Percentiles rank a stretch among this genome's conserved stretches.
phyloP scores from a whole-genome alignment of 129 eudicot genomes.

The Ambrosia artemisiifolia region DNA sequence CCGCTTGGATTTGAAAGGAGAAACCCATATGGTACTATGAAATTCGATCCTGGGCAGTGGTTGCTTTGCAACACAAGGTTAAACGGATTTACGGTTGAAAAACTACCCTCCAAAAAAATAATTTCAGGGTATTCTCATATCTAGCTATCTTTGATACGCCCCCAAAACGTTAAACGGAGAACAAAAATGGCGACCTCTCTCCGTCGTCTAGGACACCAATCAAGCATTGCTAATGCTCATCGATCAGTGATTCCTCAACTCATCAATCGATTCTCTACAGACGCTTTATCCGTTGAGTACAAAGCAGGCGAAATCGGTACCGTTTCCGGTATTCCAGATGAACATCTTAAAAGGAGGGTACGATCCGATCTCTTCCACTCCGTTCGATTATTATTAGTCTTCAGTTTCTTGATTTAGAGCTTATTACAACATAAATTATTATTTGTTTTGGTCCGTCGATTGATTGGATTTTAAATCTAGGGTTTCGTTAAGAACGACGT shows the following conservation, averaged over 20 bases:
- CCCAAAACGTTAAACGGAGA: neutral
- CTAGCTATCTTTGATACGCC: no score
- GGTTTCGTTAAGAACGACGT: constrained; percentile 7
- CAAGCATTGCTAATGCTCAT: constrained; percentile 17
- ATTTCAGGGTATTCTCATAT: no score
- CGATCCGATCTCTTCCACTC: constrained; percentile 1
- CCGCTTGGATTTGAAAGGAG: no score
- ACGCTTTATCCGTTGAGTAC: constrained; percentile 48
- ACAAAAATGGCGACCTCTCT: constrained; percentile 62
- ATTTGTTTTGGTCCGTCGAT: neutral
- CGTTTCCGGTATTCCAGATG: constrained; percentile 76
- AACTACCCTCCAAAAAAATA: no score
- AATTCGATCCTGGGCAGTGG: no score
- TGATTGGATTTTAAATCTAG: constrained; percentile 13
- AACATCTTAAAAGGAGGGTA: constrained; percentile 66
- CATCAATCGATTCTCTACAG: constrained; percentile 46
- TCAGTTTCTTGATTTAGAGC: neutral
- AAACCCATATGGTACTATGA: no score
- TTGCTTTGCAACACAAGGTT: no score
- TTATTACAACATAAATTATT: neutral
- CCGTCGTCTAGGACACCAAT: constrained; percentile 38
- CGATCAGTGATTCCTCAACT: constrained; percentile 33
- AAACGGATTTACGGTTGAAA: no score
- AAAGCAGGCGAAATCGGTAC: constrained; percentile 68
- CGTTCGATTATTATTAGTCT: neutral